phyloP scores from a whole-genome alignment of 129 eudicot species.

The Calendula officinalis region DNA sequence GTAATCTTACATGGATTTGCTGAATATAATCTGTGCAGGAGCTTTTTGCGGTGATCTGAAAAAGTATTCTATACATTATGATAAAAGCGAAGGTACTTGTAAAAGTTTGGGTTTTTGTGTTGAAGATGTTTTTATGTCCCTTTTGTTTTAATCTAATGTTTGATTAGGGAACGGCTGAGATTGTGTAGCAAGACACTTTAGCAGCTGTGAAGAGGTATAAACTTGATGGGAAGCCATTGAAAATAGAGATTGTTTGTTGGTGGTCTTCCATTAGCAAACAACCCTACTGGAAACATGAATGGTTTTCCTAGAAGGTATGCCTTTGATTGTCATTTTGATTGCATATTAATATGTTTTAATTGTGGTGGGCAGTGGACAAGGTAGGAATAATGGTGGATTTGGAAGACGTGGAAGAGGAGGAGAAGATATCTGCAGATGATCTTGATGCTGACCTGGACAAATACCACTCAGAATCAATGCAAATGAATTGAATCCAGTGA shows the following conservation, averaged over 20 bases:
- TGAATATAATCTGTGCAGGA: slow-evolving; percentile 48
- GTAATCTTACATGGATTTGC: slow-evolving; percentile 7
- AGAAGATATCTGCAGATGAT: slow-evolving; percentile 81
- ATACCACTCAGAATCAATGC: slow-evolving; percentile 77
- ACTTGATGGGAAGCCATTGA: slow-evolving; percentile 95
- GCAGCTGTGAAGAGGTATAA: slow-evolving; percentile 90
- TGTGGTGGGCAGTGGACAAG: slow-evolving; percentile 44
- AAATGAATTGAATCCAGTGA: slow-evolving; percentile 43
- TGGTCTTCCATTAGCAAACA: slow-evolving; percentile 36
- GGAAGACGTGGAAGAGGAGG: slow-evolving; percentile 68
- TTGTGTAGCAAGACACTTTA: slow-evolving; percentile 72
- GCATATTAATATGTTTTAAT: not conserved
- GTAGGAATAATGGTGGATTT: slow-evolving; percentile 47
- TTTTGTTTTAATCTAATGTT: slow-evolving; percentile 17
- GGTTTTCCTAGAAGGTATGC: slow-evolving; percentile 51
- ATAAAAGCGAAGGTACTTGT: slow-evolving; percentile 93
- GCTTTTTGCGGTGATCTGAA: slow-evolving; percentile 94
- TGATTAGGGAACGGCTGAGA: slow-evolving; percentile 87
- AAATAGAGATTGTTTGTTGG: slow-evolving; percentile 65
- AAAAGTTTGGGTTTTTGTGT: slow-evolving; percentile 18
- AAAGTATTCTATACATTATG: slow-evolving; percentile 71
- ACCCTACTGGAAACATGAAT: slow-evolving; percentile 36
- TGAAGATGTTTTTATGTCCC: slow-evolving; percentile 14
- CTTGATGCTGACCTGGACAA: slow-evolving; percentile 96
- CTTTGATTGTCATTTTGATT: not conserved